These are phyloP conservation scores for Russula brevipes DNA, from an alignment of 768 basidiomycete species.

Conservation along the genomic window DNA sequence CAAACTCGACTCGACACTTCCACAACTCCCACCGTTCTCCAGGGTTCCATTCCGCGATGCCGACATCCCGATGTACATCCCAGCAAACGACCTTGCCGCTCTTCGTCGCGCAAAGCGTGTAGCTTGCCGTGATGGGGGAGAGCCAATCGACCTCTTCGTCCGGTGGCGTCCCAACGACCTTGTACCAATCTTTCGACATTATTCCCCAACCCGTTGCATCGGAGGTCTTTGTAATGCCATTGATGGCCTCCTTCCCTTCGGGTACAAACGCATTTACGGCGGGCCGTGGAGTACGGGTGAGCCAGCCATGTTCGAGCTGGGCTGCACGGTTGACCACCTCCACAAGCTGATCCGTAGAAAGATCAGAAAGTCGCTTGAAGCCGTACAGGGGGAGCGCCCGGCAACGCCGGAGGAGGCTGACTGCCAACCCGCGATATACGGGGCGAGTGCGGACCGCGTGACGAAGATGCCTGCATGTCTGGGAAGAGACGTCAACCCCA, in stretches of 20 bases:
- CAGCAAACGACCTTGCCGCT: constrained; percentile 72
- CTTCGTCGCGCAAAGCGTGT: constrained; percentile 73
- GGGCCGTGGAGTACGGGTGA: constrained; percentile 51
- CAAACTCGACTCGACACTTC: constrained; percentile 76
- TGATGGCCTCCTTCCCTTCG: background rate
- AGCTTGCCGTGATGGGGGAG: constrained; percentile 69
- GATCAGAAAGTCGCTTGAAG: constrained; percentile 62
- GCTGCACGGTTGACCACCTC: constrained; percentile 59
- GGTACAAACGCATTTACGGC: constrained; percentile 32
- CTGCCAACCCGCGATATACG: constrained; percentile 62
- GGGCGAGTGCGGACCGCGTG: constrained; percentile 60
- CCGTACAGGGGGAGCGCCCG: constrained; percentile 64
- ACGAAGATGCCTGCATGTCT: constrained; percentile 61
- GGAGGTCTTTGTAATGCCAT: background rate
- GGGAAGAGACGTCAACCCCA: background rate
- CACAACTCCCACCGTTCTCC: constrained; percentile 60
- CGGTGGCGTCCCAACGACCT: constrained; percentile 60
- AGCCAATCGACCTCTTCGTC: constrained; percentile 71
- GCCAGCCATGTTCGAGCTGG: constrained; percentile 59
- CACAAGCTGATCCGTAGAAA: constrained; percentile 57
- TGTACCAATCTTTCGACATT: constrained; percentile 54
- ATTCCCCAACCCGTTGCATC: constrained; percentile 15
- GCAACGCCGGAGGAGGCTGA: constrained; percentile 57
- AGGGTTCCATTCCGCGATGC: constrained; percentile 67
- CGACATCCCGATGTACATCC: constrained; percentile 59